Evolutionary conservation across 768 basidiomycete genomes (phyloP).

Genomic region (Artomyces pyxidatus): DNA sequence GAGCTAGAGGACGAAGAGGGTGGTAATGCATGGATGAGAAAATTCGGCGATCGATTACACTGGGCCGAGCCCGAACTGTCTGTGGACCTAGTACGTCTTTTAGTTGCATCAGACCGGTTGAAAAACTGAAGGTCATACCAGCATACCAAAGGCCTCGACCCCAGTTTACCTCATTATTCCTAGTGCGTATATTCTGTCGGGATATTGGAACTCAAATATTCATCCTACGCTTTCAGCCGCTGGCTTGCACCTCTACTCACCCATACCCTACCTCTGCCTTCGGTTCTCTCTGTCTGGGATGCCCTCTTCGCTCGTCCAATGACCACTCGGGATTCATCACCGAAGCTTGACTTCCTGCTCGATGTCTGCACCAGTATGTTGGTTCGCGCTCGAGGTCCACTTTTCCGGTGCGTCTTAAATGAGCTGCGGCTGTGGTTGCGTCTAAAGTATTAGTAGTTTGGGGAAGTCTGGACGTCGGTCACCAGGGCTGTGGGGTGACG

Average conservation of each 20-base stretch:
- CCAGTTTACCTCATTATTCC: slow-evolving; percentile 69
- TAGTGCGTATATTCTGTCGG: slow-evolving; percentile 50
- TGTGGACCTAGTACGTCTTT: slow-evolving; percentile 43
- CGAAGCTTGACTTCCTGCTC: slow-evolving; percentile 61
- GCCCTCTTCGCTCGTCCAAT: slow-evolving; percentile 53
- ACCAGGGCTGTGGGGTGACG: slow-evolving; percentile 48
- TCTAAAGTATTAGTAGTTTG: slow-evolving; percentile 32
- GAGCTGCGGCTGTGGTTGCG: not conserved
- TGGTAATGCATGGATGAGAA: slow-evolving; percentile 52
- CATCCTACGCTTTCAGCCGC: slow-evolving; percentile 34
- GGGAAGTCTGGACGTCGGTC: slow-evolving; percentile 37
- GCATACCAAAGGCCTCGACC: slow-evolving; percentile 61
- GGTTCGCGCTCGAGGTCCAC: slow-evolving; percentile 41
- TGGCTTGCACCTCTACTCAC: slow-evolving; percentile 69
- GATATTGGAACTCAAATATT: too few relatives aligned
- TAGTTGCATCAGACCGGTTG: not conserved
- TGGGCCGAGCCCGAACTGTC: slow-evolving; percentile 61
- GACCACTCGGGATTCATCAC: slow-evolving; percentile 42
- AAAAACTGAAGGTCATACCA: slow-evolving; percentile 20
- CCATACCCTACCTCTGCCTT: slow-evolving; percentile 60
- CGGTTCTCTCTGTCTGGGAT: slow-evolving; percentile 63
- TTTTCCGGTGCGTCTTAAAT: slow-evolving; percentile 41
- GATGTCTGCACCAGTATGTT: slow-evolving; percentile 68
- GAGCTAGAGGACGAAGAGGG: slow-evolving; percentile 68
- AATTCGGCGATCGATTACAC: slow-evolving; percentile 48